Evolutionary conservation across 768 basidiomycete genomes (phyloP).

Genomic region (Auricularia sp.): DNA sequence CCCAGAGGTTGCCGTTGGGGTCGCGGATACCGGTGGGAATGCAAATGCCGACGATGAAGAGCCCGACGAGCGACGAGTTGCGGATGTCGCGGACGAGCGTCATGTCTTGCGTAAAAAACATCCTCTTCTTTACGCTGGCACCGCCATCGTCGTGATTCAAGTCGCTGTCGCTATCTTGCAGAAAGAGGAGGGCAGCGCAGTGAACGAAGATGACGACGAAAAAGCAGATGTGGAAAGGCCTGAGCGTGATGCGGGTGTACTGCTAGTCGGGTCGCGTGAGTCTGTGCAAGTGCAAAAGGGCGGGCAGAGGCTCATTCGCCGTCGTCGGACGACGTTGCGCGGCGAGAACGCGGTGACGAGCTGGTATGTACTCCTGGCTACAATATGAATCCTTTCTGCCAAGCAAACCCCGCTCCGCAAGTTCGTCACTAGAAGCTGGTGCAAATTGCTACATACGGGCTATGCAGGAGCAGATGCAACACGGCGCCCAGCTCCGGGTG

Average conservation of each 20-base stretch:
- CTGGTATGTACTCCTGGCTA: too few species aligned
- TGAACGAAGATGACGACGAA: constrained; percentile 36
- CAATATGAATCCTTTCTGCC: too few species aligned
- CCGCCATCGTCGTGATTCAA: too few species aligned
- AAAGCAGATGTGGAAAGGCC: constrained; percentile 39
- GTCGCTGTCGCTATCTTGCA: constrained; percentile 21
- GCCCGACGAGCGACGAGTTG: not conserved
- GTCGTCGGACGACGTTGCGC: too few species aligned
- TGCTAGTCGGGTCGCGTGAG: constrained; percentile 12
- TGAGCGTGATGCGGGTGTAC: constrained; percentile 40
- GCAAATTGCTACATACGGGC: too few species aligned
- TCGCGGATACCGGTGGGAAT: not conserved
- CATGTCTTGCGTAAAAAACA: not conserved
- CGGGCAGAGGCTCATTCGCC: too few species aligned
- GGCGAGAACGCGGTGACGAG: too few species aligned
- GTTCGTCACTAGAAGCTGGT: too few species aligned
- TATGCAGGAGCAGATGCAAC: too few species aligned
- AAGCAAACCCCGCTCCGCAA: too few species aligned
- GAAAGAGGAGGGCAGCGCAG: constrained; percentile 29
- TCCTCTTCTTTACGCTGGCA: not conserved
- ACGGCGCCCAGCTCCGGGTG: too few species aligned
- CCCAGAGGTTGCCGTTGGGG: not conserved
- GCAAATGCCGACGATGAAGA: not conserved
- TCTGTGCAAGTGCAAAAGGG: too few species aligned
- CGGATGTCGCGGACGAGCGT: not conserved